Evolutionary conservation across 306 rosid species (phyloP), one percentile per base, ranked within the genome.

Genomic region (Phaseolus lunatus): DNA sequence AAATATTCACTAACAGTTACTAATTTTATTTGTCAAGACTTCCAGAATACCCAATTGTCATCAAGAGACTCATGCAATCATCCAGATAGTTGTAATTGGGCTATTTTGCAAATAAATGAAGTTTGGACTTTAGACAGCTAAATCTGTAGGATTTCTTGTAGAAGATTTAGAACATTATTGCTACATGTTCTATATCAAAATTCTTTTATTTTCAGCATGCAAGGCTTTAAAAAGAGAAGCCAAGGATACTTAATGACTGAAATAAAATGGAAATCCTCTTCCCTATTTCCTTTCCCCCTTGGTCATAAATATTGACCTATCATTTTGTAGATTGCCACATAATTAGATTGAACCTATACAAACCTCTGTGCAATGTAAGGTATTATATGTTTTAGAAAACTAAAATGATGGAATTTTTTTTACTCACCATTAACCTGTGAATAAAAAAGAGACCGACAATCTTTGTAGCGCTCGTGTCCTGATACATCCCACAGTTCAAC

Each of bases 401-500:
- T 9, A 53, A 37, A 13, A 74, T 27, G 53, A 53, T 71, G 73
- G 49, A 39, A 77, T 24, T 59, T 50, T 63, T 59, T 50, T 73
- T 58, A 77, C 92, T 82, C 80, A 88, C 99, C 99, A 86, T 92
- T 96, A 48, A 91, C 86, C 85, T 96, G 99, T 26, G 97, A 86
- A 85, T 89, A 96, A 80, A 96, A 96, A 74, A 92, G 96, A 77
- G 96, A 89, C 59, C 97, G 92, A 27, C 96, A 96, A 71, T 96
- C 97, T 87, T 91, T 89, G 89, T 96, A 96, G 68, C 97, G 92
- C 14, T 96, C 99, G 78, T 92, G 99, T 58, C 99, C 99, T 24
- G 96, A 92, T 62, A 96, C 92, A 88, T 96, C 99, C 99, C 99
- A 96, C 52, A 96, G 94, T 83, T 96, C 99, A 71, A 96, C 86